Evolutionary conservation across 1,284 basidiomycete genomes (phyloP).

Genomic region (Mycena citricolor): DNA sequence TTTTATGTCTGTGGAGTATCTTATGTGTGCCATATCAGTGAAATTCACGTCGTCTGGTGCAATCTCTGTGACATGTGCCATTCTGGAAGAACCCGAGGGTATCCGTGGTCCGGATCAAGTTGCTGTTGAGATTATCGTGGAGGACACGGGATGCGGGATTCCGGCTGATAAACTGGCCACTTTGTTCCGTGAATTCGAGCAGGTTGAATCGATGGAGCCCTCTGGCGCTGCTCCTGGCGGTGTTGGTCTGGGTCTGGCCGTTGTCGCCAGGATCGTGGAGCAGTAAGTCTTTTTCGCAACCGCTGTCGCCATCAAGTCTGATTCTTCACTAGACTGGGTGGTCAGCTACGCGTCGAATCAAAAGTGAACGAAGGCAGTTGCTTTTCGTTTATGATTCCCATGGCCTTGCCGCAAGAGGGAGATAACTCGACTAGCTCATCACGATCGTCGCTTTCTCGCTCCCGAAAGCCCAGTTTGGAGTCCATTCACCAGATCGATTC

Average conservation of each 20-base stretch:
- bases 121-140: constrained; percentile 73
- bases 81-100: constrained; percentile 53
- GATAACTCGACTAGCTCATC: constrained; percentile 24
- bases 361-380: constrained; percentile 67
- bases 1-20: not conserved
- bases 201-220: constrained; percentile 63
- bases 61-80: constrained; percentile 64
- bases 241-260: constrained; percentile 76
- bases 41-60: constrained; percentile 73
- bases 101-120: constrained; percentile 46
- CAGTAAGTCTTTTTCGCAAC: constrained; percentile 37
- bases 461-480: constrained; percentile 23
- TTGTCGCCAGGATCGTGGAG: constrained; percentile 82
- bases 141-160: constrained; percentile 81
- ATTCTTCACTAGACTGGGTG: constrained; percentile 45
- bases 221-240: constrained; percentile 41
- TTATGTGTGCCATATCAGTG: constrained; percentile 42
- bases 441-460: constrained; percentile 18
- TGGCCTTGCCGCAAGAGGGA: constrained; percentile 39
- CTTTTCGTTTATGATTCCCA: constrained; percentile 73
- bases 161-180: constrained; percentile 70
- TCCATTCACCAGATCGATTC: constrained; percentile 54
- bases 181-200: constrained; percentile 87
- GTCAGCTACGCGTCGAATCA: constrained; percentile 80
- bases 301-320: not conserved